Conservation (phyloP, 352 stramenopile genomes). For the Phytophthora pluvialis region DNA sequence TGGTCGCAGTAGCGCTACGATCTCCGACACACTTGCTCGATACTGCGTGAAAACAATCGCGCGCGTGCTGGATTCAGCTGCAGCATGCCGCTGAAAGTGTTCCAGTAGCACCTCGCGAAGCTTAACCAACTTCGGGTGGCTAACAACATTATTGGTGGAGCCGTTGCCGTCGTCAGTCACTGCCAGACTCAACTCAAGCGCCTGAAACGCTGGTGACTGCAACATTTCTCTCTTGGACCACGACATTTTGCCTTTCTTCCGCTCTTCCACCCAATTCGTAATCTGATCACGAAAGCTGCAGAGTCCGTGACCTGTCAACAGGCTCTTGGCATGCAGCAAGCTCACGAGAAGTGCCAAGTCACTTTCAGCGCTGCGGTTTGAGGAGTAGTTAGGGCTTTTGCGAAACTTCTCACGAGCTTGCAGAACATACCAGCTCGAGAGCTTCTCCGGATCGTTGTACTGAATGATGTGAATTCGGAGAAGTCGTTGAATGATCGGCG, state of each 20-base stretch:
- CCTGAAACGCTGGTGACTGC: constrained; percentile 73
- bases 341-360: constrained; percentile 80
- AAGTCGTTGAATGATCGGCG: constrained; percentile 67
- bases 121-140: constrained; percentile 91
- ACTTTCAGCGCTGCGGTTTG: constrained; percentile 74
- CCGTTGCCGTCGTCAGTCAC: constrained; percentile 18
- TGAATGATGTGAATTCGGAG: constrained; percentile 64
- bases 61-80: constrained; percentile 83
- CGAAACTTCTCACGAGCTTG: constrained; percentile 79
- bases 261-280: constrained; percentile 60
- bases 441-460: constrained; percentile 73
- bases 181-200: constrained; percentile 55
- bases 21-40: constrained; percentile 94
- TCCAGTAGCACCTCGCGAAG: constrained; percentile 90
- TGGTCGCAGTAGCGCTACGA: constrained; percentile 82
- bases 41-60: constrained; percentile 99
- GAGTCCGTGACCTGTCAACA: constrained; percentile 80
- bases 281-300: constrained; percentile 79
- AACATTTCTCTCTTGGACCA: constrained; percentile 88
- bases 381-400: constrained; percentile 63
- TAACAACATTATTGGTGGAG: constrained; percentile 30
- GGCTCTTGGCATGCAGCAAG: constrained; percentile 77
- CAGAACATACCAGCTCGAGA: constrained; percentile 84
- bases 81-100: constrained; percentile 80
- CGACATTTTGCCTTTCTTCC: constrained; percentile 55